A percentile compares a stretch with the other conserved stretches of the same genome.
phyloP scores from a whole-genome alignment of 2,329 filamentous ascomycete species.

The Neonectria sp. region DNA sequence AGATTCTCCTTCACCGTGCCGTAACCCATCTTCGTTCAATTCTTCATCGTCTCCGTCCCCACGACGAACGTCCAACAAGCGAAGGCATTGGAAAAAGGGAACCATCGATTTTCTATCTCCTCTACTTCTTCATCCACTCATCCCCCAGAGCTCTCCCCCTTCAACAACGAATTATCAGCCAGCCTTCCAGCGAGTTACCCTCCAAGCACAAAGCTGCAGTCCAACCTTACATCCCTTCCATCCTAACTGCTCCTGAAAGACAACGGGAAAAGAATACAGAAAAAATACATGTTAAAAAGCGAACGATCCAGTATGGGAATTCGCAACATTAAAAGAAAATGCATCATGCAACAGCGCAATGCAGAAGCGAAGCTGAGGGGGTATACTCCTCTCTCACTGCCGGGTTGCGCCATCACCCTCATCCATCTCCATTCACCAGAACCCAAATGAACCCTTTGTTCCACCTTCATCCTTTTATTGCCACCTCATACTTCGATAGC shows the following conservation, averaged over 20 bases:
- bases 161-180: slow-evolving; percentile 26
- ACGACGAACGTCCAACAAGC: background rate
- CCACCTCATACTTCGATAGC: slow-evolving; percentile 1
- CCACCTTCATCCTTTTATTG: slow-evolving; percentile 5
- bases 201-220: slow-evolving; percentile 14
- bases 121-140: slow-evolving; percentile 17
- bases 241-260: slow-evolving; percentile 8
- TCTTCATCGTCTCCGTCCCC: background rate
- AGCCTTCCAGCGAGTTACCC: slow-evolving; percentile 9
- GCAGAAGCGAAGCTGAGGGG: background rate
- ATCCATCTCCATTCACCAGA: background rate
- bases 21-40: background rate
- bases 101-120: slow-evolving; percentile 27
- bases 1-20: background rate
- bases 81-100: slow-evolving; percentile 11
- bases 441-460: background rate
- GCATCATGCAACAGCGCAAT: slow-evolving; percentile 13
- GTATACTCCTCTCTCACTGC: background rate
- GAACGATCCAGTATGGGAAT: slow-evolving; percentile 27
- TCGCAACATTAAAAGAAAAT: slow-evolving; percentile 21
- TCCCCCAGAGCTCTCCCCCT: slow-evolving; percentile 13
- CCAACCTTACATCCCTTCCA: slow-evolving; percentile 4
- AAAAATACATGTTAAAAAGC: slow-evolving; percentile 26
- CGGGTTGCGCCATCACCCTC: background rate
- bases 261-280: slow-evolving; percentile 18